These are phyloP conservation scores for Sclerotinia trifoliorum DNA, from an alignment of 2,329 filamentous ascomycete genomes.

Conservation along the genomic window DNA sequence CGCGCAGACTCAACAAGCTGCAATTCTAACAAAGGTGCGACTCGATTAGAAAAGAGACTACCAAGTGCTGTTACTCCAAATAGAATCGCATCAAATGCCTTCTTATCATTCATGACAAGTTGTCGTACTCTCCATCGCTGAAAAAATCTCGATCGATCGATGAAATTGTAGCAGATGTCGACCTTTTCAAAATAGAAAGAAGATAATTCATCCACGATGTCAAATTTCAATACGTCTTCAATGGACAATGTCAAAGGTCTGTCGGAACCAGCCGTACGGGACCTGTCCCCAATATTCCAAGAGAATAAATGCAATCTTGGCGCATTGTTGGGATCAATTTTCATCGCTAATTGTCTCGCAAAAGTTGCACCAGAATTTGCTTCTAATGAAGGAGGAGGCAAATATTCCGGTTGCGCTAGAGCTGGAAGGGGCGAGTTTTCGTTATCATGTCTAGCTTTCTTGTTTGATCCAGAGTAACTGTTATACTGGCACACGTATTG, in stretches of 20 bases:
- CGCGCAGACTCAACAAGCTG: slow-evolving; percentile 31
- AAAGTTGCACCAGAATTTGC: slow-evolving; percentile 6
- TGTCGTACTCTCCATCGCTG: slow-evolving; percentile 14
- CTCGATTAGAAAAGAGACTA: slow-evolving; percentile 38
- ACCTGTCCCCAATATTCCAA: slow-evolving; percentile 41
- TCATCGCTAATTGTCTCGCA: not conserved
- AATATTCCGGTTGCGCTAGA: not conserved
- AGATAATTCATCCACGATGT: slow-evolving; percentile 28
- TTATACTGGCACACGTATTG: slow-evolving; percentile 10
- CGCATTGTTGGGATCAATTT: slow-evolving; percentile 30
- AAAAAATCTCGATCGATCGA: slow-evolving; percentile 10
- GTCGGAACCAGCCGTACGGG: too few relatives aligned
- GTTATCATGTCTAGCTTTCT: not conserved
- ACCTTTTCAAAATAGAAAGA: slow-evolving; percentile 31
- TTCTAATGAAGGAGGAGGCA: slow-evolving; percentile 5
- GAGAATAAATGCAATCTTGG: slow-evolving; percentile 42
- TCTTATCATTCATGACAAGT: slow-evolving; percentile 27
- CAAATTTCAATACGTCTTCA: not conserved
- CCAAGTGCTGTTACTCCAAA: slow-evolving; percentile 40
- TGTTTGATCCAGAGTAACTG: not conserved
- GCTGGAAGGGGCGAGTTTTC: not conserved
- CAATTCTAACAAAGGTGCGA: slow-evolving; percentile 33
- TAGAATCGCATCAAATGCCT: slow-evolving; percentile 41
- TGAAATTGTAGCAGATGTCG: slow-evolving; percentile 16
- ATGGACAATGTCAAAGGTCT: not conserved